Evolutionary conservation across 2,329 filamentous ascomycete genomes (phyloP).

Genomic region (Apiospora arundinis): DNA sequence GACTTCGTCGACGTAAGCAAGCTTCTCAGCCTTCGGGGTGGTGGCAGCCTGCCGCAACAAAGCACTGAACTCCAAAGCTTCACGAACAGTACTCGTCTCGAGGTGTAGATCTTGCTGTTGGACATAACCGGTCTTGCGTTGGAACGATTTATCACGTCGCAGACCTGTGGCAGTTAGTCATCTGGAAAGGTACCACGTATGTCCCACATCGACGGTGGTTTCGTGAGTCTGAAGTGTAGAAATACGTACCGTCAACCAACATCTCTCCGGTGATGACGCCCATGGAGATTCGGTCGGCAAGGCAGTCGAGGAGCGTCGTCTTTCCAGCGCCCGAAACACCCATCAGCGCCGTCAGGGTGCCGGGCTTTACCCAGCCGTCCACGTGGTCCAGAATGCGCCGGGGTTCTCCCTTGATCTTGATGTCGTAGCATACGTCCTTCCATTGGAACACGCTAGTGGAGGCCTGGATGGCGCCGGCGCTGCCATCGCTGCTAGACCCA

Average conservation of each 20-base stretch:
- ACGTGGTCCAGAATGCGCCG: conserved; percentile 79
- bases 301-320: conserved; percentile 73
- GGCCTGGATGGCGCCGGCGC: conserved; percentile 21
- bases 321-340: conserved; percentile 75
- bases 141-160: conserved; percentile 68
- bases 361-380: conserved; percentile 88
- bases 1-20: conserved; percentile 70
- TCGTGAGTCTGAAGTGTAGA: too few relatives aligned
- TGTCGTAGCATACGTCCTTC: conserved; percentile 74
- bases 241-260: conserved; percentile 60
- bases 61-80: conserved; percentile 70
- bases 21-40: conserved; percentile 63
- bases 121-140: conserved; percentile 72
- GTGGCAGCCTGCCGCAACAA: conserved; percentile 67
- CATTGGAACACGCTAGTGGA: conserved; percentile 72
- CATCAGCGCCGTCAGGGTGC: conserved; percentile 84
- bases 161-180: conserved; percentile 41
- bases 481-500: background rate
- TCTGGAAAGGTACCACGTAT: too few relatives aligned
- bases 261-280: conserved; percentile 74
- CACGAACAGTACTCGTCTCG: conserved; percentile 68
- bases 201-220: background rate
- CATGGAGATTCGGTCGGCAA: conserved; percentile 74
- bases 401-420: conserved; percentile 74
- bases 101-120: conserved; percentile 75